Percentiles rank a stretch among this genome's conserved stretches.
Conservation (phyloP, 768 basidiomycete species). For the Serendipita vermifera region DNA sequence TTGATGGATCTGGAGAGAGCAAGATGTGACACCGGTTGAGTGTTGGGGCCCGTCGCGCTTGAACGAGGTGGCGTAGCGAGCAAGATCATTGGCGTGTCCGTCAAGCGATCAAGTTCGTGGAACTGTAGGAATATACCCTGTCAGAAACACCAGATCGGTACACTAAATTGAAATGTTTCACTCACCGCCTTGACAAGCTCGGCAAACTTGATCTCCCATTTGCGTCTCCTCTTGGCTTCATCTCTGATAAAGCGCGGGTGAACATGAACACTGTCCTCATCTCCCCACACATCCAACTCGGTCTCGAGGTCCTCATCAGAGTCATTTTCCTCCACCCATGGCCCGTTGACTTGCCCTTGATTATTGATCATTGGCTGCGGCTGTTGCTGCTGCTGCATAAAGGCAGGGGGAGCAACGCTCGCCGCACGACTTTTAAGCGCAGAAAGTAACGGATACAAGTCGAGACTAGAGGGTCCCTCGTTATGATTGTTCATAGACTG, state of each 20-base stretch:
- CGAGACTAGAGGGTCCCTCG: neutral
- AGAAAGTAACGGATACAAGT: constrained; percentile 2
- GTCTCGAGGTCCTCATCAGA: constrained; percentile 5
- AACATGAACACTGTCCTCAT: neutral
- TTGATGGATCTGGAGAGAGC: constrained; percentile 8
- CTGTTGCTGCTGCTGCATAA: neutral
- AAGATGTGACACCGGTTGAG: neutral
- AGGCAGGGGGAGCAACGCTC: neutral
- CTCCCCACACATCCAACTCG: constrained; percentile 3
- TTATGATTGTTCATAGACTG: constrained; percentile 1
- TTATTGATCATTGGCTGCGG: neutral
- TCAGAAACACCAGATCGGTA: neutral
- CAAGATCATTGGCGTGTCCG: constrained; percentile 6
- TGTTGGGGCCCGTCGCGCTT: neutral
- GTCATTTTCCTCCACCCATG: constrained; percentile 7
- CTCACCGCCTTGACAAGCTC: constrained; percentile 8
- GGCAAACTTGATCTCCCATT: constrained; percentile 9
- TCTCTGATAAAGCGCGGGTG: constrained; percentile 3
- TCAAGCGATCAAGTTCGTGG: constrained; percentile 3
- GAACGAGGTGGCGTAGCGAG: constrained; percentile 6
- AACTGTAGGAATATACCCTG: neutral
- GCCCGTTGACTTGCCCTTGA: neutral
- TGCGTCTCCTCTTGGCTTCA: constrained; percentile 1
- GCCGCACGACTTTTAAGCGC: neutral
- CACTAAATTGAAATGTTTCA: neutral